Base-by-base conservation (phyloP, 306 rosid genomes). In the Ceratonia siliqua region DNA sequence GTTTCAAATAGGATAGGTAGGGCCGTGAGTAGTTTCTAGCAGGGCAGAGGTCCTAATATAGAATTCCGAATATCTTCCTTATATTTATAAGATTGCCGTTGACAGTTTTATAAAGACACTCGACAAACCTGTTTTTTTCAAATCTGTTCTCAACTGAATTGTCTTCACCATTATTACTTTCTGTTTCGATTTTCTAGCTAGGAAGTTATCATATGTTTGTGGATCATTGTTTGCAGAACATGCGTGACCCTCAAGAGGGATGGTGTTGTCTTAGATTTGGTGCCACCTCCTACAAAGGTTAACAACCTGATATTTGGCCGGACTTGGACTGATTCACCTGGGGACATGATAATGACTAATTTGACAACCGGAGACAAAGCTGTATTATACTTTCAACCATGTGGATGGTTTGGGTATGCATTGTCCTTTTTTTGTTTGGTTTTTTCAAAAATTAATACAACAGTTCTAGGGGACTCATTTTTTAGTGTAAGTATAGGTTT, bases 281-380 rank as follows among this genome's bases (percentile, higher is more conserved):
- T 91, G 72, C 98, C 97, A 21, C 97, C 97, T 59, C 97, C 89
- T 55, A 91, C 98, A 62, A 94, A 94, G 88, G 92, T 91, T 68
- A 91, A 91, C 85, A 94, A 94, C 82, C 79, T 94, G 70, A 94
- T 94, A 74, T 91, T 91, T 72, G 98, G 98, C 67, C 90, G 94
- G 57, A 94, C 98, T 7, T 94, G 97, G 98, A 84, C 89, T 73
- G 98, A 94, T 82, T 91, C 97, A 46, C 94, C 96, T 6, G 98
- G 97, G 78, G 97, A 91, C 79, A 91, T 94, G 94, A 74, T 91
- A 71, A 88, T 94, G 92, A 85, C 91, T 3, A 94, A 91, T 87
- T 77, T 86, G 79, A 76, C 90, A 15, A 91, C 98, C 12, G 97
- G 96, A 35, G 97, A 94, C 87, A 94, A 94, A 84, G 97, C 81